phyloP scores from a whole-genome alignment of 2,329 filamentous ascomycete species.

The Neodidymelliopsis sp. region DNA sequence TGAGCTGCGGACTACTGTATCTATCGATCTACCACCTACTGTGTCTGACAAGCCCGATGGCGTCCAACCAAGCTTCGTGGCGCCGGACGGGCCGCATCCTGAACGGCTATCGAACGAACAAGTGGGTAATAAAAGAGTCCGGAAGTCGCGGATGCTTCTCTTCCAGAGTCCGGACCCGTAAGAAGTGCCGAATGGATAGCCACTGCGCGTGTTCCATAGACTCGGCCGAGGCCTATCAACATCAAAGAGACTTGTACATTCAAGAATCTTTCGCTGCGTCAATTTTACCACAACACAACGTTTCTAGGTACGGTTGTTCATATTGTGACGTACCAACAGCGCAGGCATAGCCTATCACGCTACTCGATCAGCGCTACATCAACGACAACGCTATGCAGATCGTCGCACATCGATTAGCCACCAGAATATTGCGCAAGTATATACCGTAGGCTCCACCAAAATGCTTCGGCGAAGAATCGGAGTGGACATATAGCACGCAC shows the following conservation, averaged over 20 bases:
- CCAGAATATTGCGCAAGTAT: neutral
- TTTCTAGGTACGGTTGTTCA: neutral
- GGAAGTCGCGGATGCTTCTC: conserved; percentile 2
- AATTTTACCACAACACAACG: neutral
- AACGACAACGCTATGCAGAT: neutral
- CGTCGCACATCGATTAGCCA: neutral
- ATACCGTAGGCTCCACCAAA: conserved; percentile 12
- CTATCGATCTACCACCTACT: too few relatives aligned
- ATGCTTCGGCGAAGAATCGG: conserved; percentile 11
- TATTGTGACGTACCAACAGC: neutral
- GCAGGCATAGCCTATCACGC: too few relatives aligned
- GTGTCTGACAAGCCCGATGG: too few relatives aligned
- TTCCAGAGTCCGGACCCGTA: too few relatives aligned
- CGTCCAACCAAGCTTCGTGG: conserved; percentile 10
- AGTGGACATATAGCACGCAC: neutral
- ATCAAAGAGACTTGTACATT: neutral
- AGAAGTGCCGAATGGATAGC: neutral
- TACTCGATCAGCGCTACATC: neutral
- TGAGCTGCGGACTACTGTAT: too few relatives aligned
- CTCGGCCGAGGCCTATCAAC: conserved; percentile 11
- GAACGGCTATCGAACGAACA: neutral
- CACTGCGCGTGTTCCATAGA: neutral
- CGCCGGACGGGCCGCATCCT: conserved; percentile 11
- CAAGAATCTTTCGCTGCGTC: neutral
- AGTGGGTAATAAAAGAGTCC: neutral